Base-by-base conservation (phyloP, 805 yeast genomes). In the Komagataella populi region DNA sequence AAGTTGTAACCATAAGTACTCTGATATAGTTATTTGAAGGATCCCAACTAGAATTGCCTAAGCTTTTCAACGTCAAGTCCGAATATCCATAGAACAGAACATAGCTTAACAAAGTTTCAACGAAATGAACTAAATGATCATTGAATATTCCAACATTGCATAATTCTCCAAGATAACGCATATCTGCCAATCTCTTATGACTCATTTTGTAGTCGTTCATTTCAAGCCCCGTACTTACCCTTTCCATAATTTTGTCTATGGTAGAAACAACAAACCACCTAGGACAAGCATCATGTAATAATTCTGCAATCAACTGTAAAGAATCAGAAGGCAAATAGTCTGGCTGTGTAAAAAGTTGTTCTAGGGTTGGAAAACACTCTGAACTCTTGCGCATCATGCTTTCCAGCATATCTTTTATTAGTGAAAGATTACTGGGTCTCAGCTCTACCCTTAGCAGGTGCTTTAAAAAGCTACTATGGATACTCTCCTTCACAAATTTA, bases 1-100 rank as follows among this genome's bases (percentile, higher is more conserved):
- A 60, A 0, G 70, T 62, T 23, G 76, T 60, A 17, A 77, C 64
- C 60, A 89, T 64, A 45, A 79, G 80, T 44, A 87, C 68, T 52
- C 96, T 72, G 64, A 87, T 87, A 60, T 81, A 86, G 58, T 86
- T 81, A 57, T 80, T 76, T 0, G 83, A 81, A 10, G 67, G 67
- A 65, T 89, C 96, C n/a, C 74, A 30, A 30, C 39, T 30, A 10
- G 39, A 30, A 30, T 30, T 30, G 10, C 39, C 12, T 14, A 30
- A 8, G 14, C n/a, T 30, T 10, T 30, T 30, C 12, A 30, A 10
- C 12, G 39, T 30, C 12, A 30, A 30, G 52, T 72, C 69, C 0
- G 75, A 73, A 67, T 86, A 83, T 0, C 95, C 96, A 62, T 68
- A 77, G 46, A 82, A 77, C 3, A 87, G 53, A 6, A 86, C 71